Base-by-base conservation (phyloP, 768 basidiomycete species). In the Mycena polygramma region DNA sequence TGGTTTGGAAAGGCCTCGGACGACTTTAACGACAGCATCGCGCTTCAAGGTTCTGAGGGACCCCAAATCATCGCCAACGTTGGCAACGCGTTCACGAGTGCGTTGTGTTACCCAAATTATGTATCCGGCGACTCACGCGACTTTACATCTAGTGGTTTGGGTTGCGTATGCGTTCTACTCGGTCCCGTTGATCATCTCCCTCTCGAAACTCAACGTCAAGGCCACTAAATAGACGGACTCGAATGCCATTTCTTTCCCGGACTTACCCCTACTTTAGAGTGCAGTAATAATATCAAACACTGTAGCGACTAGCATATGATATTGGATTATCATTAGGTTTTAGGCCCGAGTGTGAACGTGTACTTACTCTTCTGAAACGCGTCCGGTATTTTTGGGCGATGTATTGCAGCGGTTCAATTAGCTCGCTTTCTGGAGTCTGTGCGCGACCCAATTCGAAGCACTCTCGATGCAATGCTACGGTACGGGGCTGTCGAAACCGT, bases 1-100 rank as follows among this genome's bases (percentile, higher is more conserved):
- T 93, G 91, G 88, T 93, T 93, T 70, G 92, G 90, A 22, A 93
- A 94, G 79, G 89, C 92, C 2, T 89, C 91, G 0, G 87, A 90
- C 61, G 93, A 94, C 75, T 94, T 95, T 81, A 95, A 95, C 77
- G 76, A 81, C 52, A 88, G 83, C 60, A 89, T 94, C 60, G 70
- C 81, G 30, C 77, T 85, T 11, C 85, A 86, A 69, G 91, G 90
- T 24, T 68, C 76, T 4, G 80, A 85, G 64, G 90, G 86, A 7
- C 91, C 91, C 2, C 81, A 88, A 41, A 82, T 94, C 52, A 81
- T 89, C 52, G 93, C 94, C 36, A 77, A 82, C 14, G 82, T 83
- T n/a, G 87, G 91, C 70, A 94, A 92, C 73, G 92, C 88, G 9
- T 94, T 94, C 71, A 91, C 89, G 52, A 92, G 93, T 94, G 70